These are phyloP conservation scores for Novakomyces olei DNA, from an alignment of 805 yeast genomes.

Conservation along the genomic window DNA sequence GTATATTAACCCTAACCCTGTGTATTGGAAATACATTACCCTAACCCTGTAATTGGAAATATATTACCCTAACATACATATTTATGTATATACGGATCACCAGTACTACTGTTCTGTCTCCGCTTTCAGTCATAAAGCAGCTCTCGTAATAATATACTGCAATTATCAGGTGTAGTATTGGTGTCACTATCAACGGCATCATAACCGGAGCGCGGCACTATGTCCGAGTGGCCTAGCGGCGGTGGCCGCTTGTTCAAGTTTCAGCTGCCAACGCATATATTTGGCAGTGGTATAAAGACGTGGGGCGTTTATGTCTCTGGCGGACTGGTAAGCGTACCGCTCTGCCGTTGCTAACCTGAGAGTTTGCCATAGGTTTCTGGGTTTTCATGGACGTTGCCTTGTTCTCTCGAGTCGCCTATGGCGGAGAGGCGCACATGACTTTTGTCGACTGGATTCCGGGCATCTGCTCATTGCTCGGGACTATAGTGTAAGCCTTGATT, in stretches of 20 bases:
- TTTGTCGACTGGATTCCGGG: constrained; percentile 93
- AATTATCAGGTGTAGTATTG: no score
- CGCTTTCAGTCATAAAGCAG: no score
- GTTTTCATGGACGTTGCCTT: constrained; percentile 71
- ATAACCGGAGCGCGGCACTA: no score
- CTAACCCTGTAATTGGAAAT: no score
- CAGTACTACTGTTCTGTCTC: no score
- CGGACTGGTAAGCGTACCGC: neutral
- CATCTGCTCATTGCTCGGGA: constrained; percentile 70
- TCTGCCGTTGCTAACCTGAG: neutral
- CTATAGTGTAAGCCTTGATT: constrained; percentile 22
- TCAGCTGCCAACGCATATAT: constrained; percentile 2
- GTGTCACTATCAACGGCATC: no score
- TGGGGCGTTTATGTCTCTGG: constrained; percentile 4
- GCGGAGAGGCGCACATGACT: constrained; percentile 65
- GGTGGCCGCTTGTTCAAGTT: constrained; percentile 1
- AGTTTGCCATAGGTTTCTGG: constrained; percentile 75
- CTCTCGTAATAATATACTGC: no score
- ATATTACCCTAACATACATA: no score
- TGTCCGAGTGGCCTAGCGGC: neutral
- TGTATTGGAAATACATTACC: no score
- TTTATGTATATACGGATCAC: no score
- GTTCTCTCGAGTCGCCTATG: constrained; percentile 65
- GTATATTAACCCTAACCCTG: no score
- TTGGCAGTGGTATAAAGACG: neutral